Conservation (phyloP, 1,284 basidiomycete species). For the Golubevia pallescens region DNA sequence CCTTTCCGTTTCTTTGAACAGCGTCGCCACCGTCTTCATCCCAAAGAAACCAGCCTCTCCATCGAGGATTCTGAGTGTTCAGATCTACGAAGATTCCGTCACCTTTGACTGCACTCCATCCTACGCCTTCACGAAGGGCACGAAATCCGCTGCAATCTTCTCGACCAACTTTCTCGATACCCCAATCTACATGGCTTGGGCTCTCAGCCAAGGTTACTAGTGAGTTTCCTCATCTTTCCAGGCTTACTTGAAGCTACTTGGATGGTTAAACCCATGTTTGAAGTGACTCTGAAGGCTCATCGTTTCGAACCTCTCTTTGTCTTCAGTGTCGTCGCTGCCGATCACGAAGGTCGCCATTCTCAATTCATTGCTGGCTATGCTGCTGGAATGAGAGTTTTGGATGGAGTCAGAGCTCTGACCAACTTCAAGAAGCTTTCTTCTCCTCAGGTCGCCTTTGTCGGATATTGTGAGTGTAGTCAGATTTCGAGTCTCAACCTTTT, state of each 20-base stretch:
- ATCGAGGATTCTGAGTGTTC: slow-evolving; percentile 30
- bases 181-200: slow-evolving; percentile 31
- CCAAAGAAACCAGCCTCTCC: slow-evolving; percentile 32
- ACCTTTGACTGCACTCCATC: slow-evolving; percentile 35
- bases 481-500: no score
- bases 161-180: slow-evolving; percentile 10
- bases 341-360: slow-evolving; percentile 36
- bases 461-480: no score
- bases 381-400: slow-evolving; percentile 36
- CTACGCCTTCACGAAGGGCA: slow-evolving; percentile 18
- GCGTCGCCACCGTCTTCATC: slow-evolving; percentile 35
- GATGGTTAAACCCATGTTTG: no score
- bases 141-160: slow-evolving; percentile 14
- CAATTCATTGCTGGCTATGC: slow-evolving; percentile 38
- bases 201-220: slow-evolving; percentile 18
- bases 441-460: no score
- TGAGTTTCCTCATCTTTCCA: no score
- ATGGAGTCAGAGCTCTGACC: slow-evolving; percentile 32
- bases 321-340: slow-evolving; percentile 31
- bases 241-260: no score
- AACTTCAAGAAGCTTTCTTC: slow-evolving; percentile 1
- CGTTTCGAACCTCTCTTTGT: no score
- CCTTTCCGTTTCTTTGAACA: no score
- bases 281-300: no score
- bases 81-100: slow-evolving; percentile 35